phyloP scores from a whole-genome alignment of 2,329 filamentous ascomycete species.

The Colletotrichum endophyticum region DNA sequence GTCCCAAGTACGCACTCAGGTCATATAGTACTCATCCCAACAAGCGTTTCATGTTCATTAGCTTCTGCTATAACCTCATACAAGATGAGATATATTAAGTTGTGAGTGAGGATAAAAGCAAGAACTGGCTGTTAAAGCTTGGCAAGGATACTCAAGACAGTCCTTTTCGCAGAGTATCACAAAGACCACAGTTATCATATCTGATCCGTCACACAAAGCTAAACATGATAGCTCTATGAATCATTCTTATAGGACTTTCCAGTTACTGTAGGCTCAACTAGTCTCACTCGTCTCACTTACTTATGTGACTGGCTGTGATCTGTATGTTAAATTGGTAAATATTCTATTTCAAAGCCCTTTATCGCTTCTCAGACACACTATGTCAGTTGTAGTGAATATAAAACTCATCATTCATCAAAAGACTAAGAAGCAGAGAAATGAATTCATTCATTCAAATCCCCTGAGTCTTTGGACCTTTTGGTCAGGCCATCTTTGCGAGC shows the following conservation, averaged over 20 bases:
- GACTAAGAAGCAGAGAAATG: not conserved
- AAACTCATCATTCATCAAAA: not conserved
- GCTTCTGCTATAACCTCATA: not conserved
- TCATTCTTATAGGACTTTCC: not conserved
- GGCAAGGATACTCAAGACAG: not conserved
- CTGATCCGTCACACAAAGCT: not conserved
- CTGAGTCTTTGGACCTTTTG: not conserved
- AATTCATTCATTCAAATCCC: not conserved
- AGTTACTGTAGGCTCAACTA: not conserved
- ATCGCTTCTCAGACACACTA: not conserved
- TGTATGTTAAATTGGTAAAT: not conserved
- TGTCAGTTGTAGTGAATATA: not conserved
- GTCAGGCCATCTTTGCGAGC: not conserved
- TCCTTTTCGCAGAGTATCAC: not conserved
- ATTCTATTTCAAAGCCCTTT: not conserved
- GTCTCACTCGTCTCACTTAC: not conserved
- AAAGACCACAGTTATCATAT: not conserved
- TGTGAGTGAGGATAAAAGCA: not conserved
- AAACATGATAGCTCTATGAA: not conserved
- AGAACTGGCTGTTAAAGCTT: not conserved
- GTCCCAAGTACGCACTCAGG: not conserved
- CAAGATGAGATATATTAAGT: not conserved
- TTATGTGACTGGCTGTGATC: not conserved
- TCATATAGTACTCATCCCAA: not conserved
- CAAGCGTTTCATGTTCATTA: not conserved